Conservation (phyloP, 805 yeast species). For the Monosporozyma aquatica region DNA sequence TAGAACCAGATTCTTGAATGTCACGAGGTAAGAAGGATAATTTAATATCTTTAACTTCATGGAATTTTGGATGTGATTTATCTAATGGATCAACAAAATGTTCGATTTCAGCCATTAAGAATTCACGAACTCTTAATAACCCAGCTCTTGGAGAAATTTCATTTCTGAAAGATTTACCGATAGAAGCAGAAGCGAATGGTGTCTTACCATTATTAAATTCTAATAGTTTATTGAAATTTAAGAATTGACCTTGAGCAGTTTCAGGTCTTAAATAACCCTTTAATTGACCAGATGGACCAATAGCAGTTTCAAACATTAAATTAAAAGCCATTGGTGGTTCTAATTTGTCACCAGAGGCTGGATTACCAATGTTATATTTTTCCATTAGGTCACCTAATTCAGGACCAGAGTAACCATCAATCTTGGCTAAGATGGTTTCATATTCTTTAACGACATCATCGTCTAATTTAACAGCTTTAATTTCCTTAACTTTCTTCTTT, state of each 20-base stretch:
- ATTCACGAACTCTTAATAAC: slow-evolving; percentile 93
- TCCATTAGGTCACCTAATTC: slow-evolving; percentile 83
- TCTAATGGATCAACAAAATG: slow-evolving; percentile 92
- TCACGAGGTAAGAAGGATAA: slow-evolving; percentile 77
- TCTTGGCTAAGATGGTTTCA: slow-evolving; percentile 80
- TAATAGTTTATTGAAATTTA: slow-evolving; percentile 85
- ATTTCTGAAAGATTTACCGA: slow-evolving; percentile 97
- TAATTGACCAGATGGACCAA: slow-evolving; percentile 95
- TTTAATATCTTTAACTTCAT: slow-evolving; percentile 61
- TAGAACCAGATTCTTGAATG: slow-evolving; percentile 79
- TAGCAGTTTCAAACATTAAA: slow-evolving; percentile 97
- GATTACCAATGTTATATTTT: slow-evolving; percentile 80
- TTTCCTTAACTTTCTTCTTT: slow-evolving; percentile 93
- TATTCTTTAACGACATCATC: slow-evolving; percentile 73
- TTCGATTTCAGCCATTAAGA: slow-evolving; percentile 98
- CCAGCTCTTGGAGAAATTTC: slow-evolving; percentile 99
- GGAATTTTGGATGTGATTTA: slow-evolving; percentile 75
- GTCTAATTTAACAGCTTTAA: slow-evolving; percentile 77
- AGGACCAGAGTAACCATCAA: slow-evolving; percentile 91
- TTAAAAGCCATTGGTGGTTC: slow-evolving; percentile 93
- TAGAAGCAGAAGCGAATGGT: slow-evolving; percentile 99
- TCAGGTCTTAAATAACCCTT: slow-evolving; percentile 97
- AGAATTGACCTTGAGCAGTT: slow-evolving; percentile 98
- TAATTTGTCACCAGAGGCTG: slow-evolving; percentile 76
- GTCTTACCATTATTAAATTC: slow-evolving; percentile 92